Percentiles rank a stretch among this genome's conserved stretches.
Evolutionary conservation across 2,329 filamentous ascomycete species (phyloP).

Genomic region (Bimuria novae-zelandiae): DNA sequence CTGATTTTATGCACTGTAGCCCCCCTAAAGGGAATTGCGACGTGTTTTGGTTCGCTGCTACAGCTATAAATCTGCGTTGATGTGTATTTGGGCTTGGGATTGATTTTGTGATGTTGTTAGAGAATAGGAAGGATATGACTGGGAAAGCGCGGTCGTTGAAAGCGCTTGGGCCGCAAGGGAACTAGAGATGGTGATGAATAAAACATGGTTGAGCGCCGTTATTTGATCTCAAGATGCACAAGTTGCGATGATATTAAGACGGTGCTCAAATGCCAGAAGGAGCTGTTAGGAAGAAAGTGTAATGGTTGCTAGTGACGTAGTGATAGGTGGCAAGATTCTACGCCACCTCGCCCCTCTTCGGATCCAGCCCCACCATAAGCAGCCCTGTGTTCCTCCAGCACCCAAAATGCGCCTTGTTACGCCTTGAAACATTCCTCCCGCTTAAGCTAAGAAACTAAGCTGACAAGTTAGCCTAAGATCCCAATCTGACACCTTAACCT

Average conservation of each 20-base stretch:
- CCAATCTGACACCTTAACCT: too few species aligned
- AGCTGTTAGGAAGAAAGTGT: neutral
- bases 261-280: neutral
- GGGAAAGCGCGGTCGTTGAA: constrained; percentile 2
- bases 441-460: too few species aligned
- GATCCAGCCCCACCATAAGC: neutral
- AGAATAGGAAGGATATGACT: constrained; percentile 4
- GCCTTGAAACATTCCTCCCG: too few species aligned
- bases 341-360: neutral
- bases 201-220: constrained; percentile 3
- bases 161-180: constrained; percentile 1
- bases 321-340: neutral
- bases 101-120: constrained; percentile 5
- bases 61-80: neutral
- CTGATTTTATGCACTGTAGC: neutral
- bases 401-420: too few species aligned
- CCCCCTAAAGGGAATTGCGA: constrained; percentile 1
- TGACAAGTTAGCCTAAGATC: too few species aligned
- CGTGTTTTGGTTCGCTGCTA: neutral
- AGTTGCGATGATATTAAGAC: constrained; percentile 1
- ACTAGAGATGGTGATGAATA: neutral
- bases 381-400: neutral
- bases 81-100: constrained; percentile 3
- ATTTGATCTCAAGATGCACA: constrained; percentile 1
- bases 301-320: neutral